Base-by-base conservation (phyloP, 192 early-diverging fungal genomes). In the Rhizophagus prolifer region DNA sequence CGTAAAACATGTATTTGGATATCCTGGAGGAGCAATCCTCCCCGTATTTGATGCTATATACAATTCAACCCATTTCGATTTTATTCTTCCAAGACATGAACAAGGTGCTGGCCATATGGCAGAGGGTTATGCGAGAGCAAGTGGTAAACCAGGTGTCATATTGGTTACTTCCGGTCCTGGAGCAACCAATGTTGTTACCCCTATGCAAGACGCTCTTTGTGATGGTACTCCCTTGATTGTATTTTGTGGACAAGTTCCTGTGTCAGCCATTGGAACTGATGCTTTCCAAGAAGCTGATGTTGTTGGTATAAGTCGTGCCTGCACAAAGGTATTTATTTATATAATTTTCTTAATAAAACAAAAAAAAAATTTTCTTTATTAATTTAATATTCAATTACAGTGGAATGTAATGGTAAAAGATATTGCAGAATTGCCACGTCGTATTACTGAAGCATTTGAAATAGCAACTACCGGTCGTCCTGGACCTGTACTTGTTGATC, bases 391-490 rank as follows among this genome's bases (percentile, higher is more conserved):
- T 38, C n/a, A 63, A 25, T 26, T 31, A 31, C 36, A 76, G 82
- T 99, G 97, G 97, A 99, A 99, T 81, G 96, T 97, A 47, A 95
- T 97, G 96, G 95, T 99, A 82, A 95, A 94, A 79, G 94, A 97
- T 80, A 89, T 99, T 80, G 87, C 93, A 73, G 97, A 99, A 84
- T 87, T 99, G 50, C 97, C 97, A 58, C 88, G 96, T 30, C 92
- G 97, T 80, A 97, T 99, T 86, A 97, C 96, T 81, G 97, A 99
- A 85, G 96, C 97, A 12, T 99, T 99, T 78, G 91, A 96, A 78
- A 98, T 99, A 77, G 97, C 96, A 26, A 97, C 94, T 1, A 92
- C 89, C 9, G 97, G 97, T 36, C 90, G 97, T 4, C 97, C 96
- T 2, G 97, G 97, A 25, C 97, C 97, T 61, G 97, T 99, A 65